phyloP scores from a whole-genome alignment of 139 green algal genomes.

The Bryopsis sp. region DNA sequence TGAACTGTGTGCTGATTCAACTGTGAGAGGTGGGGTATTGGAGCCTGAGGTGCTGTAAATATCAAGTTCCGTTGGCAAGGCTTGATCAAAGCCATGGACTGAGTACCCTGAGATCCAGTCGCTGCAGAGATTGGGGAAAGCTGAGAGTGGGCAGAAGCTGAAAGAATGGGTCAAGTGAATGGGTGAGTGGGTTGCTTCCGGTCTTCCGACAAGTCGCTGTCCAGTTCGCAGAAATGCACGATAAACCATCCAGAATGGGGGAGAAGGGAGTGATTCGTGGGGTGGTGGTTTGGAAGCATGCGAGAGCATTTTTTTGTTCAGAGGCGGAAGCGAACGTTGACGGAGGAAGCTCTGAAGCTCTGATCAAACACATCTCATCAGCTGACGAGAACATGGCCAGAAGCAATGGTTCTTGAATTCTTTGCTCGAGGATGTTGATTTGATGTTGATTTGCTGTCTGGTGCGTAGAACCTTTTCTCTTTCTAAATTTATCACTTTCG shows the following conservation, averaged over 20 bases:
- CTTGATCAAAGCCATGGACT: conserved; percentile 77
- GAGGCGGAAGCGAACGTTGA: conserved; percentile 63
- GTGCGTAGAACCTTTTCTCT: too few species aligned
- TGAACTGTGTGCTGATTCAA: conserved; percentile 77
- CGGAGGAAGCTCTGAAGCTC: conserved; percentile 50
- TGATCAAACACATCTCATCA: neutral
- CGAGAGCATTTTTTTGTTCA: conserved; percentile 75
- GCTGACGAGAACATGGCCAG: neutral
- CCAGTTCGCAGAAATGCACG: conserved; percentile 95
- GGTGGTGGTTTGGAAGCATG: conserved; percentile 76
- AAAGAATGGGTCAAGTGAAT: too few species aligned
- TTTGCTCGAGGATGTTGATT: neutral
- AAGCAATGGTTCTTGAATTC: conserved; percentile 1
- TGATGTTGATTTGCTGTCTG: too few species aligned
- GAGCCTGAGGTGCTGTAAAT: conserved; percentile 96
- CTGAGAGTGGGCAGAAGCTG: conserved; percentile 45
- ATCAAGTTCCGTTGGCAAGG: conserved; percentile 92
- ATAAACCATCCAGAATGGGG: conserved; percentile 87
- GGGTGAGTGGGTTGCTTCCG: conserved; percentile 76
- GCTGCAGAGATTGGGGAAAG: conserved; percentile 19
- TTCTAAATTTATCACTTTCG: too few species aligned
- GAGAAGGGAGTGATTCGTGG: conserved; percentile 79
- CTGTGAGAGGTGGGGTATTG: conserved; percentile 78
- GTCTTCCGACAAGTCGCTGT: conserved; percentile 77
- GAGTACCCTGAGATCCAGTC: conserved; percentile 25